Evolutionary conservation across 192 early-diverging fungal genomes (phyloP).

Genomic region (Rhizoclosmatium sp.): DNA sequence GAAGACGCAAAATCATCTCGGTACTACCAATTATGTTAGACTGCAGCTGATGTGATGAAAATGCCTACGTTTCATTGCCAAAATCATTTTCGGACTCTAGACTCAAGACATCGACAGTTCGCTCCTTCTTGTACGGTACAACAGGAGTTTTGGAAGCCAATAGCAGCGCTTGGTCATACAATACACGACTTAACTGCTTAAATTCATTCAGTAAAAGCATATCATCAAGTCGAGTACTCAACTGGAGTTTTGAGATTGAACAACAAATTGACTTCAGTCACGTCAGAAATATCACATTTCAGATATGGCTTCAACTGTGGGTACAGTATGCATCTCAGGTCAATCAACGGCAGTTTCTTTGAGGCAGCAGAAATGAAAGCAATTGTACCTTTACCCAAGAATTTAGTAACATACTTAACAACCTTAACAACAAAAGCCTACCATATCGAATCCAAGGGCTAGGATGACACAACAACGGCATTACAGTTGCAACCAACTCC

Average conservation of each 20-base stretch:
- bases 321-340: slow-evolving; percentile 80
- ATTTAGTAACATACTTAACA: not conserved
- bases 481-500: slow-evolving; percentile 74
- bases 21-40: not conserved
- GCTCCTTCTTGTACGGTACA: slow-evolving; percentile 8
- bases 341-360: slow-evolving; percentile 70
- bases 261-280: slow-evolving; percentile 67
- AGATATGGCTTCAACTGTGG: slow-evolving; percentile 76
- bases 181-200: slow-evolving; percentile 51
- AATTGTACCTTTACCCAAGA: slow-evolving; percentile 60
- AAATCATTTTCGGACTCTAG: slow-evolving; percentile 3
- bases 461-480: slow-evolving; percentile 82
- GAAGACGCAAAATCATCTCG: slow-evolving; percentile 55
- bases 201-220: not conserved
- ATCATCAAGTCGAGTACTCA: not conserved
- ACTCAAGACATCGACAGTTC: not conserved
- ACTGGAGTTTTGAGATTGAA: slow-evolving; percentile 76
- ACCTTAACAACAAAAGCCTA: slow-evolving; percentile 40
- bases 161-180: slow-evolving; percentile 67
- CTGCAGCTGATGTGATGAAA: not conserved
- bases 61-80: slow-evolving; percentile 11
- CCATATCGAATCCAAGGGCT: slow-evolving; percentile 82
- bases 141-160: slow-evolving; percentile 54
- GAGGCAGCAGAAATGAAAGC: slow-evolving; percentile 71
- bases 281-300: slow-evolving; percentile 66